Evolutionary conservation across 495 filamentous ascomycete genomes (phyloP).

Genomic region (Pyrenula aspistea): DNA sequence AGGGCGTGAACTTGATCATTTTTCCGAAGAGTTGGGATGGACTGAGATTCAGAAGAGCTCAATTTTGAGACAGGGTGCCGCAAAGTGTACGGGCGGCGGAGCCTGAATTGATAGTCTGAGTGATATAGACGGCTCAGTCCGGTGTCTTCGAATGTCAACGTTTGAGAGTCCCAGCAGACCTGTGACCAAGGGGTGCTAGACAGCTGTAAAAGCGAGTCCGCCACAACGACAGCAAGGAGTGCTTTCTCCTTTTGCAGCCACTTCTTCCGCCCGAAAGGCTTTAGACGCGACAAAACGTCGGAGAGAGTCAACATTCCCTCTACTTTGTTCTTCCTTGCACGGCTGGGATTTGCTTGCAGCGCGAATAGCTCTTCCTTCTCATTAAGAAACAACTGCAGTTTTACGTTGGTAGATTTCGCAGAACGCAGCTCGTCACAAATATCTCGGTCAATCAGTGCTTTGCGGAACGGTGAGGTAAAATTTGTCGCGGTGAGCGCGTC

Average conservation of each 20-base stretch:
- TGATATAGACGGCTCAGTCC: background rate
- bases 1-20: background rate
- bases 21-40: background rate
- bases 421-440: background rate
- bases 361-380: background rate
- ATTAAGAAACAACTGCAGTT: background rate
- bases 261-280: background rate
- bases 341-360: background rate
- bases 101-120: background rate
- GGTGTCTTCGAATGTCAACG: background rate
- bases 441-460: background rate
- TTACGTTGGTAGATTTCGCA: background rate
- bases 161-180: background rate
- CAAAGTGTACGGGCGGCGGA: background rate
- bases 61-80: background rate
- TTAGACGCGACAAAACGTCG: background rate
- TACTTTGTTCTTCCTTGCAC: background rate
- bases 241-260: background rate
- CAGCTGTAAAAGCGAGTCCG: background rate
- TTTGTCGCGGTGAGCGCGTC: background rate
- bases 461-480: background rate
- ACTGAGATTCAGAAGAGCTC: background rate
- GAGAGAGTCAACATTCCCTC: background rate
- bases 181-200: background rate
- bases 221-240: background rate